phyloP scores from a whole-genome alignment of 192 early-diverging fungal genomes.

The Pilobolus umbonatus region DNA sequence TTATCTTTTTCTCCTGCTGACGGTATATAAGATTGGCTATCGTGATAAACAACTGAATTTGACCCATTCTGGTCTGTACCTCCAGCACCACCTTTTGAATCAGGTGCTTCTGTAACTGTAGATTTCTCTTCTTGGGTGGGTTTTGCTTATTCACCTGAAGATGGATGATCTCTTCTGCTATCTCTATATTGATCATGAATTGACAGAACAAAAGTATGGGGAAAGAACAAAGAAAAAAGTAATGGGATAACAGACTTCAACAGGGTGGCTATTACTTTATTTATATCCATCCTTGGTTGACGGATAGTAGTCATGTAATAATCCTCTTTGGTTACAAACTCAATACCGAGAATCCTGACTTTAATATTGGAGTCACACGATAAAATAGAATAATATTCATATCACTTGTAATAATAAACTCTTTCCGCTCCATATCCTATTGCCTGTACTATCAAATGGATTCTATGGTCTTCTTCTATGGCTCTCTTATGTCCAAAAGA shows the following conservation, averaged over 20 bases:
- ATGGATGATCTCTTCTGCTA: slow-evolving; percentile 4
- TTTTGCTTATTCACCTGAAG: neutral
- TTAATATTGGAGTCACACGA: no score
- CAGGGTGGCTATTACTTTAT: no score
- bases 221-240: neutral
- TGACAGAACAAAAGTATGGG: neutral
- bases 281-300: no score
- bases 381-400: no score
- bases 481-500: neutral
- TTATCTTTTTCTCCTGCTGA: neutral
- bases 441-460: neutral
- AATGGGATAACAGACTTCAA: no score
- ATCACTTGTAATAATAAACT: slow-evolving; percentile 1
- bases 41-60: no score
- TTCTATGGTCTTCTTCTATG: slow-evolving; percentile 5
- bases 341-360: no score
- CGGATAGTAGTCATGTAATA: no score
- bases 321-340: no score
- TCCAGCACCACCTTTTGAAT: no score
- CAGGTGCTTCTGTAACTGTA: no score
- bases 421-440: neutral
- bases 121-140: slow-evolving; percentile 4
- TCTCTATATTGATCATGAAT: slow-evolving; percentile 4
- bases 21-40: neutral
- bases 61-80: no score